Evolutionary conservation across 2,329 filamentous ascomycete species (phyloP), one percentile per base, ranked within the genome.

Genomic region (Colletotrichum filicis): DNA sequence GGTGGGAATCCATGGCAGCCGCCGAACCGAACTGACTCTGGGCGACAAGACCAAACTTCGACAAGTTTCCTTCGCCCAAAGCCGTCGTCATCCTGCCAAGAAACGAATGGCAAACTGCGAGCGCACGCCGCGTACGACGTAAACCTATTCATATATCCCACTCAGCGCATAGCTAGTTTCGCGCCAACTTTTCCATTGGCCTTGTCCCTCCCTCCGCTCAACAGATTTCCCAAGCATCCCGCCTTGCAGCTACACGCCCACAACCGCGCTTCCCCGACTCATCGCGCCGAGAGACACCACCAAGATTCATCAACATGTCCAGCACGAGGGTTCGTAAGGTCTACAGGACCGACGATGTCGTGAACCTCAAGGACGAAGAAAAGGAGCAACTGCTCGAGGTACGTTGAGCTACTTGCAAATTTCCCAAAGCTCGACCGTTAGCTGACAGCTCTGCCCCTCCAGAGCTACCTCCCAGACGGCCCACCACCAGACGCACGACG

Each of bases 271-370:
- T 42, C 24, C 55, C 55, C 53, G 71, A 75, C 46, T 28, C 46
- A 73, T 26, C 72, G 58, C 68, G 32, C 49, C 56, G 58, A 32
- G 28, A 64, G 42, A 46, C 19, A 63, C 62, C 57, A 30, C 46
- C 59, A 59, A 24, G n/a, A 22, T 11, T 22, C 37, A 14, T 32
- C 66, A 79, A 79, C 42, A 79, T 85, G 75, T 52, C 75, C 42
- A 74, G 53, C 42, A 60, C 76, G 53, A 79, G 79, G 74, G 83
- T 83, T 74, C 82, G 80, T 70, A 78, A 79, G 77, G 79, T 80
- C 64, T 86, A 86, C 73, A 79, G 84, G 67, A 79, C 80, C 74
- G 84, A 86, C 71, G 84, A 85, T 61, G 75, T 75, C 56, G 69
- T 78, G 7, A 67, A 78, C 22, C 83, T 85, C 66, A 77, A 63